Base-by-base conservation (phyloP, 2,329 filamentous ascomycete genomes). In the Epichloe typhina region DNA sequence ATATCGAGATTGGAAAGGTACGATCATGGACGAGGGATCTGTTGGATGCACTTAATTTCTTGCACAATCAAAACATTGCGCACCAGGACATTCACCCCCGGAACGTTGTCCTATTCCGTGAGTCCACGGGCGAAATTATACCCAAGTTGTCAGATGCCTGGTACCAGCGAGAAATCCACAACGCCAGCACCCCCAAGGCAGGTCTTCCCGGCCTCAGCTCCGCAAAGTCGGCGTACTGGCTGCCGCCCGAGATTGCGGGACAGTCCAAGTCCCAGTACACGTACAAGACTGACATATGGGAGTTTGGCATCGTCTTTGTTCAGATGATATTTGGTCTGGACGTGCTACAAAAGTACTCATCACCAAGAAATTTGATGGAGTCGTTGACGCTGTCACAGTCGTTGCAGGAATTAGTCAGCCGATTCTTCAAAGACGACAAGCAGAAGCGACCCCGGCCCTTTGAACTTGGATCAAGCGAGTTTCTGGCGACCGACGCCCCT, bases 321-420 rank as follows among this genome's bases (percentile, higher is more conserved):
- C 91, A 98, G 64, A 96, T 97, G 88, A 78, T 93, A 3, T 91
- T 96, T 64, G 93, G 93, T 2, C 73, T 88, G 36, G 81, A 88
- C 56, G 79, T 88, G 6, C 73, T 85, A 17, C 76, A 84, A 53
- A 85, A 83, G 52, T 91, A 93, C 64, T 82, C 83, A 15, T 94
- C 88, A 0, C 90, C 91, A 1, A 79, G 77, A 51, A 79, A 81
- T 41, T 68, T 95, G 48, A 82, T 88, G 62, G 81, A 84, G 12
- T 80, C 81, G 1, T 69, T 90, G 36, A 76, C 79, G 8, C 72
- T 95, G 8, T 93, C 89, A 0, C 76, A 81, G 44, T 75, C 88
- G 5, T 70, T 96, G 37, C 79, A 86, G 54, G 89, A 95, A 60
- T 73, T 98, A 41, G 75, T 96, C 21, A 76, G 80, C 43, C 88